Conservation (phyloP, 176 grass and related monocot species). For the Phyllostachys edulis region DNA sequence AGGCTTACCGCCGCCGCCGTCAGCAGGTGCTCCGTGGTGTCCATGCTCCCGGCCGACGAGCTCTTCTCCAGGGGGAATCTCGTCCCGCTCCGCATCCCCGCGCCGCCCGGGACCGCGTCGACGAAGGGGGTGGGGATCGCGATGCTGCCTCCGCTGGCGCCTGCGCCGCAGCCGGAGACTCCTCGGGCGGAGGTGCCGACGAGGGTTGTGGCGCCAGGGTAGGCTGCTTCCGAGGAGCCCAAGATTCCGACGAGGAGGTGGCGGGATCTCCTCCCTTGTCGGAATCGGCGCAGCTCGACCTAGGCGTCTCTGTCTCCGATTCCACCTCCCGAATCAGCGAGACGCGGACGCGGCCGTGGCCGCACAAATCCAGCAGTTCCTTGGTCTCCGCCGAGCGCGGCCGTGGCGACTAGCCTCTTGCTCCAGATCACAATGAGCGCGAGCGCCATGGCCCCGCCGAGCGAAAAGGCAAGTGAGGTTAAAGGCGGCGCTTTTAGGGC, state of each 20-base stretch:
- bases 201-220: not conserved
- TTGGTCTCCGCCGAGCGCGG: too few relatives aligned
- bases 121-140: not conserved
- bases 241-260: constrained; percentile 68
- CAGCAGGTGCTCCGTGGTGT: constrained; percentile 43
- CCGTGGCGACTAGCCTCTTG: too few relatives aligned
- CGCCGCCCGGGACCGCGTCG: not conserved
- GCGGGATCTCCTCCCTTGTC: constrained; percentile 90
- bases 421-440: too few relatives aligned
- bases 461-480: too few relatives aligned
- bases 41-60: constrained; percentile 88
- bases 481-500: too few relatives aligned
- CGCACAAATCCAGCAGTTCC: too few relatives aligned
- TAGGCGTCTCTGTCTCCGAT: too few relatives aligned
- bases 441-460: too few relatives aligned
- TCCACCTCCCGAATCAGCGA: too few relatives aligned
- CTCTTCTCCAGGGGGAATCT: constrained; percentile 90
- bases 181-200: not conserved
- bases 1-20: too few relatives aligned
- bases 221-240: not conserved
- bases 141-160: not conserved
- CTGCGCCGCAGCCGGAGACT: constrained; percentile 16
- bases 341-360: too few relatives aligned
- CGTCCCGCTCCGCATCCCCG: constrained; percentile 58
- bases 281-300: too few relatives aligned